Base-by-base conservation (phyloP, 805 yeast genomes). In the Candida peoriensis region DNA sequence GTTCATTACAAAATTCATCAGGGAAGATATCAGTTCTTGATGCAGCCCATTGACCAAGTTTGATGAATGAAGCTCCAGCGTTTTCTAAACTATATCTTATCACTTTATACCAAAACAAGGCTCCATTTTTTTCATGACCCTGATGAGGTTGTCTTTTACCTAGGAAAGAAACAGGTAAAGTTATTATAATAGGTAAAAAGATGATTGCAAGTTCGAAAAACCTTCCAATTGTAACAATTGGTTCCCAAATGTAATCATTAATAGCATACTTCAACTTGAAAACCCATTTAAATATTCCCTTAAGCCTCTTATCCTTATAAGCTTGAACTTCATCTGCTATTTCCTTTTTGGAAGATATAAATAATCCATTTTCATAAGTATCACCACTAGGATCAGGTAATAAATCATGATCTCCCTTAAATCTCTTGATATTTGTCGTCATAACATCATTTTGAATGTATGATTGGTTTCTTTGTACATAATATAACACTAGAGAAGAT, bases 21-120 rank as follows among this genome's bases (percentile, higher is more conserved):
- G 96, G 81, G 61, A 93, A 90, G 22, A 93, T 81, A 60, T 93
- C 99, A 0, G 95, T 85, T 58, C 99, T 74, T 9, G 96, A 83
- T 3, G 97, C 97, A 0, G 98, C 98, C 99, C 99, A 93, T 63
- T 93, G 99, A 4, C 97, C 98, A 38, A 93, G 70, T 58, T 86
- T 83, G 37, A 83, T 78, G 55, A 83, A 93, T 4, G 96, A 81
- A 3, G 97, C 95, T 1, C 98, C 98, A 0, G 96, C 96, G 13
- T 65, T 42, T 57, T 90, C 96, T 38, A 93, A 75, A 1, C 81
- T 63, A 54, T 72, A 58, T 32, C 86, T 68, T 15, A 90, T 60
- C 30, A 76, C 59, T 34, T 60, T 59, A 58, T 73, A 89, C 96
- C 97, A 90, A 15, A 76, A 26, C 14, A 70, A 47, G 2, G 84